Conservation (phyloP, 257 asterid genomes). For the Rehmannia glutinosa region DNA sequence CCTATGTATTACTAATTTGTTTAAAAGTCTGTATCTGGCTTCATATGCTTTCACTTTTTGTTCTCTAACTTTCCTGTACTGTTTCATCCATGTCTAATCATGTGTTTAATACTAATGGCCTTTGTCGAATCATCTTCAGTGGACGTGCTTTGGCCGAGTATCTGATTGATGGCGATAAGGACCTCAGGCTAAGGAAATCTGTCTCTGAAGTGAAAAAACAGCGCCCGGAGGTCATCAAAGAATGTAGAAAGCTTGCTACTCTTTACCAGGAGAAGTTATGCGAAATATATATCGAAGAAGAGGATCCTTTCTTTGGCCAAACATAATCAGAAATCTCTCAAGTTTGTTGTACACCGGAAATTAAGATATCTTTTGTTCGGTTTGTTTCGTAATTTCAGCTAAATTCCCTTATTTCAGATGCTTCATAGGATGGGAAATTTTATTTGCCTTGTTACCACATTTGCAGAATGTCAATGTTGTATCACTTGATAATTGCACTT, state of each 20-base stretch:
- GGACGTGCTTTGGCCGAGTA: slow-evolving; percentile 31
- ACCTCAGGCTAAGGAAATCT: slow-evolving; percentile 23
- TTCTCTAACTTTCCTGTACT: not conserved
- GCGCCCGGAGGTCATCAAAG: slow-evolving; percentile 10
- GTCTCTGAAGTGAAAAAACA: slow-evolving; percentile 23
- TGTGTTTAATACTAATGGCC: not conserved
- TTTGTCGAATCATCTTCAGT: slow-evolving; percentile 16
- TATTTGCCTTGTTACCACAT: no score
- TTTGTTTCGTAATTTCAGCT: not conserved
- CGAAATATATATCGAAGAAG: not conserved
- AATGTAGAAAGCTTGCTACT: slow-evolving; percentile 19
- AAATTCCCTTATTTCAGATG: not conserved
- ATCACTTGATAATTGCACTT: no score
- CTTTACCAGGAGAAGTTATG: slow-evolving; percentile 6
- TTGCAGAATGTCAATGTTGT: no score
- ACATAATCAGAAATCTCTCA: not conserved
- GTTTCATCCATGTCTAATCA: no score
- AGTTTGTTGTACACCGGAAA: not conserved
- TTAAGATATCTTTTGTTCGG: not conserved
- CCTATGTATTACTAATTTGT: not conserved
- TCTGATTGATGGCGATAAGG: slow-evolving; percentile 25
- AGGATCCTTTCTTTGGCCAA: slow-evolving; percentile 19
- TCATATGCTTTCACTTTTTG: not conserved
- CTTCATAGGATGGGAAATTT: not conserved
- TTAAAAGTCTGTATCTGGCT: not conserved